Percentiles rank a stretch among this genome's conserved stretches.
phyloP scores from a whole-genome alignment of 768 basidiomycete genomes.

The Kwoniella heveanensis region DNA sequence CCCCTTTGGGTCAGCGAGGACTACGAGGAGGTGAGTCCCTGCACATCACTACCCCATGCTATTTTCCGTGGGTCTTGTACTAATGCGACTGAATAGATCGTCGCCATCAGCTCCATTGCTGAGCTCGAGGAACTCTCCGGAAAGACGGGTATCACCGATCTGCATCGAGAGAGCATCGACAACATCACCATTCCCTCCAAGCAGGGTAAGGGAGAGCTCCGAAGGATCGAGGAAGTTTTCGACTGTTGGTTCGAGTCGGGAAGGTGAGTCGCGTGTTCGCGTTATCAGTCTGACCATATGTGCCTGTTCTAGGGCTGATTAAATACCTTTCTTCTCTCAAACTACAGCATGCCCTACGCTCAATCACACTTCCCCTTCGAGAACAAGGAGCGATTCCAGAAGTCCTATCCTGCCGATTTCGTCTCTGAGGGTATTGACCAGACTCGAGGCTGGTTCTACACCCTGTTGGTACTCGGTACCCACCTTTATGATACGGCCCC shows the following conservation, averaged over 20 bases:
- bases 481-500: slow-evolving; percentile 91
- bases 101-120: slow-evolving; percentile 82
- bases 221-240: slow-evolving; percentile 94
- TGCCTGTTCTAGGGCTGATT: not conserved
- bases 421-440: slow-evolving; percentile 98
- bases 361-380: slow-evolving; percentile 98
- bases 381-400: slow-evolving; percentile 84
- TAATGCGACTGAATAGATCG: slow-evolving; percentile 61
- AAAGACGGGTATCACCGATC: slow-evolving; percentile 75
- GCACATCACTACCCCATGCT: not conserved
- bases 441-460: slow-evolving; percentile 99
- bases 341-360: slow-evolving; percentile 91
- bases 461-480: slow-evolving; percentile 90
- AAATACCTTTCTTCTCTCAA: not conserved
- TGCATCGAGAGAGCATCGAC: slow-evolving; percentile 93
- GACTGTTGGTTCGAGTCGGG: slow-evolving; percentile 99
- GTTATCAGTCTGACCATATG: not conserved
- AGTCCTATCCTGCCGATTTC: slow-evolving; percentile 90
- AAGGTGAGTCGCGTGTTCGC: slow-evolving; percentile 63
- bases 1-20: slow-evolving; percentile 96
- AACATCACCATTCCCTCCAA: slow-evolving; percentile 93
- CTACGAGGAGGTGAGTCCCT: slow-evolving; percentile 70
- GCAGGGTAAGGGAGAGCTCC: slow-evolving; percentile 79
- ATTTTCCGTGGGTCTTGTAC: not conserved
- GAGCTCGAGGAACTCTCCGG: slow-evolving; percentile 87